phyloP scores from a whole-genome alignment of 2,329 filamentous ascomycete genomes.

The Nemania sp. region DNA sequence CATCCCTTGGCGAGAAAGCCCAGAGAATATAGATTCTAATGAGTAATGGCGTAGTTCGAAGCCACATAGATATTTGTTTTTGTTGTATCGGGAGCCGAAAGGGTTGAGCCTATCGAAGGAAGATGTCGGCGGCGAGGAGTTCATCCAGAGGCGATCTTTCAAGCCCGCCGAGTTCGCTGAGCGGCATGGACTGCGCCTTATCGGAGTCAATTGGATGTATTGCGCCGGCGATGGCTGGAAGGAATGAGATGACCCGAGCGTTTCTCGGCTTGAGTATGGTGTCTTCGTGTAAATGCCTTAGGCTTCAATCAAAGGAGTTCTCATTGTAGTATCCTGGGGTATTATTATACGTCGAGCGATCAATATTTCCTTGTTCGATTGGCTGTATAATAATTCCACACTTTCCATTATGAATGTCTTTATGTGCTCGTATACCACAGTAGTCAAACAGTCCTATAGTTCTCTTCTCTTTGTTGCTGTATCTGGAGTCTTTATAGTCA shows the following conservation, averaged over 20 bases:
- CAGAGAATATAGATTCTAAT: conserved; percentile 15
- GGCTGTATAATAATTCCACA: background rate
- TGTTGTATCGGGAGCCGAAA: conserved; percentile 58
- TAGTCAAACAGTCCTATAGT: background rate
- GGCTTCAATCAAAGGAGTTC: conserved; percentile 3
- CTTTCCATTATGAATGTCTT: background rate
- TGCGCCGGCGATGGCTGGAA: conserved; percentile 60
- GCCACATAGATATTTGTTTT: conserved; percentile 61
- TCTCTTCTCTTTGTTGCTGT: conserved; percentile 4
- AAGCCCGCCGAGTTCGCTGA: conserved; percentile 55
- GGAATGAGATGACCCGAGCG: conserved; percentile 33
- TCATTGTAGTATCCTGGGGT: background rate
- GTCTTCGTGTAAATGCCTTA: background rate
- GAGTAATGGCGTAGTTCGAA: conserved; percentile 55
- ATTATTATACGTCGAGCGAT: background rate
- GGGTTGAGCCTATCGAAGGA: conserved; percentile 53
- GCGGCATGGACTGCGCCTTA: conserved; percentile 55
- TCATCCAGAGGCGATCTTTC: conserved; percentile 59
- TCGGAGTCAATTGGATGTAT: conserved; percentile 60
- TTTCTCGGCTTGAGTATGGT: background rate
- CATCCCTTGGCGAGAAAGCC: background rate
- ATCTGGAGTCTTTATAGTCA: background rate
- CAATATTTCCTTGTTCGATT: background rate
- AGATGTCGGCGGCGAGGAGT: conserved; percentile 62
- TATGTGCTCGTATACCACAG: background rate